Percentiles rank a stretch among this genome's conserved stretches.
Evolutionary conservation across 768 basidiomycete genomes (phyloP).

Genomic region (Dictyophora rubrovolvata): DNA sequence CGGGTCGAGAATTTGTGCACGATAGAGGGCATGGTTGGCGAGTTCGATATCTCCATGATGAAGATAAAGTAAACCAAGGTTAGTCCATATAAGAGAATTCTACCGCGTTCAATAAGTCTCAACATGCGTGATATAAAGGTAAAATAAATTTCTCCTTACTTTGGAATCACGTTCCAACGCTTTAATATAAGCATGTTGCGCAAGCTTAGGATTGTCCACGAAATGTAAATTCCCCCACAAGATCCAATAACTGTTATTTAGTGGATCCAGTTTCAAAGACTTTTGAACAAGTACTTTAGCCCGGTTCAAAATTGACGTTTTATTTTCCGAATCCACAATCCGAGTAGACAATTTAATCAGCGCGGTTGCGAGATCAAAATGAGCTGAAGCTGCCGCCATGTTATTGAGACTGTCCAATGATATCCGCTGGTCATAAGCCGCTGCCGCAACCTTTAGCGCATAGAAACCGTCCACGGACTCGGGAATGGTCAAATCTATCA

Average conservation of each 20-base stretch:
- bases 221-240: constrained; percentile 71
- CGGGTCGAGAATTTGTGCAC: constrained; percentile 86
- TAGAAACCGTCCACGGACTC: constrained; percentile 19
- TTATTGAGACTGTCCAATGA: constrained; percentile 46
- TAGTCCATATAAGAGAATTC: constrained; percentile 75
- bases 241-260: constrained; percentile 70
- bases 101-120: constrained; percentile 19
- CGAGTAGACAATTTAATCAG: constrained; percentile 40
- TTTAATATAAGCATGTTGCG: constrained; percentile 88
- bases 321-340: constrained; percentile 21
- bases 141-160: constrained; percentile 29
- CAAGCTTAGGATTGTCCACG: constrained; percentile 50
- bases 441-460: constrained; percentile 42
- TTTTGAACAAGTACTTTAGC: constrained; percentile 49
- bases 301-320: constrained; percentile 28
- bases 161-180: constrained; percentile 81
- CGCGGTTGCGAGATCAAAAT: constrained; percentile 64
- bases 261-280: constrained; percentile 64
- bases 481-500: background rate
- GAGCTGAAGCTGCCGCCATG: constrained; percentile 43
- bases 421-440: constrained; percentile 52
- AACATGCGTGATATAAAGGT: background rate
- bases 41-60: constrained; percentile 69
- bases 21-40: constrained; percentile 76
- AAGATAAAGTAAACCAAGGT: constrained; percentile 80